Percentiles rank a stretch among this genome's conserved stretches.
Evolutionary conservation across 176 grass and related monocot species (phyloP).

Genomic region (sorghum (Sorghum bicolor)): DNA sequence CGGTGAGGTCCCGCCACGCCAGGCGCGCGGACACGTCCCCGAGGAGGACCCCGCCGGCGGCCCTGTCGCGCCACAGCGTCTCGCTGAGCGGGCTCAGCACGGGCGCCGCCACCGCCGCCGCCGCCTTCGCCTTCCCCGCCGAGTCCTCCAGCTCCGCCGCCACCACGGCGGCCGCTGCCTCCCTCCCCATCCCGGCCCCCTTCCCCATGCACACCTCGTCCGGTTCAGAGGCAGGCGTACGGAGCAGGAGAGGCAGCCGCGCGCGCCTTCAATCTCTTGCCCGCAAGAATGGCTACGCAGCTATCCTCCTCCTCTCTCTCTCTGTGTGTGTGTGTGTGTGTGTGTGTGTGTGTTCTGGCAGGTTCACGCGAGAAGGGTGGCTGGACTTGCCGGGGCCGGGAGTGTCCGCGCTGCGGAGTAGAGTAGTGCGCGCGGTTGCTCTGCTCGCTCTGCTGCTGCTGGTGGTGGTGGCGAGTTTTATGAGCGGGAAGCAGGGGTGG

Average conservation of each 20-base stretch:
- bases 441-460: background rate
- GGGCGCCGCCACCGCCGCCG: constrained; percentile 21
- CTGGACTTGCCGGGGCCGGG: background rate
- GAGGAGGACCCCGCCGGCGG: constrained; percentile 43
- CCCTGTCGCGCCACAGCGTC: constrained; percentile 85
- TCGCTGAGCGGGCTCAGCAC: constrained; percentile 91
- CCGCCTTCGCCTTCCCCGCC: constrained; percentile 31
- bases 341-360: too few species aligned
- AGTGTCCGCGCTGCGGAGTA: background rate
- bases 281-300: background rate
- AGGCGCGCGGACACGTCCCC: constrained; percentile 88
- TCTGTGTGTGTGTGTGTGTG: too few species aligned
- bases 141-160: constrained; percentile 60
- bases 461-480: constrained; percentile 42
- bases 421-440: background rate
- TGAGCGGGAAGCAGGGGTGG: constrained; percentile 27
- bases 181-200: background rate
- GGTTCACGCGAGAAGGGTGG: constrained; percentile 31
- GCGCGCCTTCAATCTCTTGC: too few species aligned
- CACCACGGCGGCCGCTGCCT: constrained; percentile 21
- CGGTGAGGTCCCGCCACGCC: constrained; percentile 88
- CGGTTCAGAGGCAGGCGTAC: too few species aligned
- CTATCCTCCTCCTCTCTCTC: background rate
- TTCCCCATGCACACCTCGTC: constrained; percentile 20
- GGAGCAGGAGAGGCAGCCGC: too few species aligned